These are phyloP conservation scores for Catharanthus roseus DNA, from an alignment of 257 asterid species.

Conservation along the genomic window DNA sequence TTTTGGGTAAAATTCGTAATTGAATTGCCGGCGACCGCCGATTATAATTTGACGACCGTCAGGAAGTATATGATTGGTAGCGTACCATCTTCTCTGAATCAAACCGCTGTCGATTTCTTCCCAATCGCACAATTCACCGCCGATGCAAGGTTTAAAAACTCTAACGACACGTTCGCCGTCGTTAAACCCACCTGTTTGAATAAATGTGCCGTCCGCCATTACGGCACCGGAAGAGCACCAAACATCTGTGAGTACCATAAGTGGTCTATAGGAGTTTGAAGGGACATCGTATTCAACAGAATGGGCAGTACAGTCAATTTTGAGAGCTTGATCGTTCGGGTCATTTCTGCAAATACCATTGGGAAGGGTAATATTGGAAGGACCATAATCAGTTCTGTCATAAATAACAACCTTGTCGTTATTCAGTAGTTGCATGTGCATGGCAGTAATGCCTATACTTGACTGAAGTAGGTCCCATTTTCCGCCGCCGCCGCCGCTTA, in stretches of 20 bases:
- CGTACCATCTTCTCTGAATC: constrained; percentile 33
- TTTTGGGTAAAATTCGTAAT: constrained; percentile 42
- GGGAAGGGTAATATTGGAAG: constrained; percentile 39
- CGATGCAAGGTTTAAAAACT: constrained; percentile 24
- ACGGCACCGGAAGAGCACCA: constrained; percentile 57
- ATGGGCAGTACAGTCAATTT: constrained; percentile 48
- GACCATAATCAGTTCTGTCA: constrained; percentile 47
- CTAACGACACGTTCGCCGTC: constrained; percentile 40
- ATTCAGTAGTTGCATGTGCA: constrained; percentile 59
- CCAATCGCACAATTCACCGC: constrained; percentile 33
- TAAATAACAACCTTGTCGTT: constrained; percentile 44
- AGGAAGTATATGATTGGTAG: constrained; percentile 40
- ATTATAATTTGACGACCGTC: constrained; percentile 33
- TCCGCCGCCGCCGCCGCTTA: constrained; percentile 24
- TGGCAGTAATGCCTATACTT: constrained; percentile 42
- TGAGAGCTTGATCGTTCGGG: constrained; percentile 17
- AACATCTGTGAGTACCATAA: constrained; percentile 34
- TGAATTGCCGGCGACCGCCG: constrained; percentile 37
- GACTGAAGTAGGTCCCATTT: constrained; percentile 34
- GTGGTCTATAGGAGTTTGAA: constrained; percentile 35
- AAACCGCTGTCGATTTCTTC: constrained; percentile 10
- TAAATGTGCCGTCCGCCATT: constrained; percentile 29
- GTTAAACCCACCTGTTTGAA: constrained; percentile 46
- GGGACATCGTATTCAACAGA: constrained; percentile 46
- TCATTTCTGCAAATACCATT: constrained; percentile 32